These are phyloP conservation scores for Pseudogymnoascus sp. DNA, from an alignment of 2,329 filamentous ascomycete species.

Conservation along the genomic window DNA sequence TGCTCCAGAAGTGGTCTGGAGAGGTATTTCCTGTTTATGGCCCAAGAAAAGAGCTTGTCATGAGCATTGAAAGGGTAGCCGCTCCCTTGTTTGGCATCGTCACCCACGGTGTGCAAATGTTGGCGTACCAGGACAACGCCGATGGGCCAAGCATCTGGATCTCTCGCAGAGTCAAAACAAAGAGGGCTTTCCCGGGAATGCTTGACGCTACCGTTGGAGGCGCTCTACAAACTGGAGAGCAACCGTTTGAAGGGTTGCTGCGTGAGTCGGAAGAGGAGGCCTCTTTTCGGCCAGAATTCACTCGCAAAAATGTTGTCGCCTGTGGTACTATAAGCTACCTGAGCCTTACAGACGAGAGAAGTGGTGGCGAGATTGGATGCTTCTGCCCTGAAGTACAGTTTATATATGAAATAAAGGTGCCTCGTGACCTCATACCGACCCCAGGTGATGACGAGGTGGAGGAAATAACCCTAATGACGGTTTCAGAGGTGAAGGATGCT, in stretches of 20 bases:
- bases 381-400: constrained; percentile 23
- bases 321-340: constrained; percentile 22
- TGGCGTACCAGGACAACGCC: constrained; percentile 27
- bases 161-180: constrained; percentile 19
- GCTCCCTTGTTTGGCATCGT: constrained; percentile 37
- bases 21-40: constrained; percentile 38
- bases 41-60: constrained; percentile 31
- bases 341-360: constrained; percentile 12
- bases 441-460: constrained; percentile 29
- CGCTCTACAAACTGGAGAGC: constrained; percentile 20
- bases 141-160: constrained; percentile 25
- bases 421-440: constrained; percentile 18
- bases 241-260: constrained; percentile 24
- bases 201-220: constrained; percentile 26
- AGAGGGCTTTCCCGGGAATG: constrained; percentile 29
- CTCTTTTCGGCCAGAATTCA: constrained; percentile 19
- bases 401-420: constrained; percentile 29
- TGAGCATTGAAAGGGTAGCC: constrained; percentile 36
- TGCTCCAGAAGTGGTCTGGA: constrained; percentile 28
- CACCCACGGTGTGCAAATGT: constrained; percentile 37
- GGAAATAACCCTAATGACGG: constrained; percentile 24
- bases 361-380: not conserved
- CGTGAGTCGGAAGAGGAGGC: constrained; percentile 27
- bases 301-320: constrained; percentile 15
- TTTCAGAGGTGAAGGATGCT: constrained; percentile 25